Evolutionary conservation across 1,284 basidiomycete genomes (phyloP), one percentile per base, ranked within the genome.

Genomic region (Papiliotrema flavescens): DNA sequence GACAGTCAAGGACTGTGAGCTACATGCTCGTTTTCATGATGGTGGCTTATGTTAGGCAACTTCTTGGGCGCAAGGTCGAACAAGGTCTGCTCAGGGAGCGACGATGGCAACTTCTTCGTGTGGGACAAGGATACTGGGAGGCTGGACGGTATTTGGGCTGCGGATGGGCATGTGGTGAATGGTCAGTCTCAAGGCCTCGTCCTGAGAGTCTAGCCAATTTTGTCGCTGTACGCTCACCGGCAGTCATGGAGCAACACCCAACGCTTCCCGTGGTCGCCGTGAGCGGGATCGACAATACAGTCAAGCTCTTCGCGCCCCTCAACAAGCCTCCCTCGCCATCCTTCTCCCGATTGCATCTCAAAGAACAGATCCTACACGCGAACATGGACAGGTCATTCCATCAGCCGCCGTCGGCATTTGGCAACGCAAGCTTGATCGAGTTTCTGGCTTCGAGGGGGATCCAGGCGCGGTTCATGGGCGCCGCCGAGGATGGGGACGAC

Each of bases 1-100:
- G 61, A 97, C 93, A 0, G 84, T 94, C 53, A 97, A 96, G 75
- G 93, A 96, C 72, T 89, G 91, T 89, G 62, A 71, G 85, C 69
- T 54, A 24, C 9, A 2, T 32, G 3, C 42, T 55, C 28, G 51
- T 46, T 13, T 2, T 48, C 3, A 34, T 22, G 15, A 17, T n/a
- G 15, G 47, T 5, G 15, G 39, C 39, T 2, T 11, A 15, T 34
- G 5, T 4, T 52, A 91, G 90, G 91, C 42, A 92, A 90, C 70
- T 94, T 90, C 68, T 75, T 92, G 35, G 90, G 90, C 0, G 84
- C 85, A 3, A 74, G 77, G 36, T 88, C 92, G 57, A 85, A 91
- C 70, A 88, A 82, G 57, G 82, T 96, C 34, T 80, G 84, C 8
- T 90, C 88, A n/a, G 93, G 93, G 3, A 90, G 87, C 0, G 93